A percentile compares a stretch with the other conserved stretches of the same genome.
phyloP scores from a whole-genome alignment of 768 basidiomycete genomes.

The Gymnopilus junonius region DNA sequence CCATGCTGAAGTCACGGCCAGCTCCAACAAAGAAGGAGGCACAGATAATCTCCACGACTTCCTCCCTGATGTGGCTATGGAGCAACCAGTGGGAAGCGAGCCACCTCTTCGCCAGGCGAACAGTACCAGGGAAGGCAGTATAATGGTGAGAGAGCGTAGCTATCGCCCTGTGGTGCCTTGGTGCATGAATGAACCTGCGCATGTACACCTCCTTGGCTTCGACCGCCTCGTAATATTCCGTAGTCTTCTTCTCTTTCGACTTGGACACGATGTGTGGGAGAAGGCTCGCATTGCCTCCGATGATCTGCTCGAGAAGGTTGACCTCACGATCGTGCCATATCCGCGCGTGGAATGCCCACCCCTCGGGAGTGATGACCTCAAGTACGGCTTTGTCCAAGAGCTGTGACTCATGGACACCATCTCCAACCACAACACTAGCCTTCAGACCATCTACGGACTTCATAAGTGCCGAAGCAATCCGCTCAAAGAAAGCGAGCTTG shows the following conservation, averaged over 20 bases:
- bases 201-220: slow-evolving; percentile 63
- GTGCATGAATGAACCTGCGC: slow-evolving; percentile 77
- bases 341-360: slow-evolving; percentile 84
- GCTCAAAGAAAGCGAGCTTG: slow-evolving; percentile 91
- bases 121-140: slow-evolving; percentile 81
- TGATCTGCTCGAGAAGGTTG: slow-evolving; percentile 72
- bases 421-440: slow-evolving; percentile 63
- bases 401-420: slow-evolving; percentile 48
- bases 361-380: slow-evolving; percentile 78
- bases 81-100: slow-evolving; percentile 89
- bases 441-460: slow-evolving; percentile 49
- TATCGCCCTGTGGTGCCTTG: slow-evolving; percentile 85
- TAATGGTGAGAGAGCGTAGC: slow-evolving; percentile 80
- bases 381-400: slow-evolving; percentile 73
- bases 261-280: slow-evolving; percentile 42
- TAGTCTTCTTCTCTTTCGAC: slow-evolving; percentile 39
- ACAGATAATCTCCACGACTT: slow-evolving; percentile 86
- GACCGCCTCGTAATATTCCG: slow-evolving; percentile 58
- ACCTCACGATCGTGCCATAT: slow-evolving; percentile 91
- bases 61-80: slow-evolving; percentile 68
- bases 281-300: slow-evolving; percentile 46
- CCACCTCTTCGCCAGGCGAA: slow-evolving; percentile 92
- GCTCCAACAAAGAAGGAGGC: slow-evolving; percentile 74
- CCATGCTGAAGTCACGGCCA: slow-evolving; percentile 34
- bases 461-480: slow-evolving; percentile 71